Conservation (phyloP, 192 early-diverging fungal genomes). For the Coemansia sp. region DNA sequence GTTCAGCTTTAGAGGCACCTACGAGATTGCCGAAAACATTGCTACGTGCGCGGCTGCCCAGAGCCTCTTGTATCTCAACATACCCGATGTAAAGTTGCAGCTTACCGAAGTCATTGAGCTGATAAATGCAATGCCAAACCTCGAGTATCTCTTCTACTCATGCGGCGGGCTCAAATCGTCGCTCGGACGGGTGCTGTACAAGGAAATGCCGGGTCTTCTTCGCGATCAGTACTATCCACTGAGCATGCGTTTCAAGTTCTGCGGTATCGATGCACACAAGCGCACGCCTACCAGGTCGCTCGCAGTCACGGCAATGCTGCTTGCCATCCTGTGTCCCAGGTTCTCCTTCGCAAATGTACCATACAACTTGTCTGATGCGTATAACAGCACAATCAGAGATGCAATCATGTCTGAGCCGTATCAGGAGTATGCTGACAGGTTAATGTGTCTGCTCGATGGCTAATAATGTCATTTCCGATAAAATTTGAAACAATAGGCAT, state of each 20-base stretch:
- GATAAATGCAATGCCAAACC: background rate
- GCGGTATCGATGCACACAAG: background rate
- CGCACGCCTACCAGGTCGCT: background rate
- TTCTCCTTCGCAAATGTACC: background rate
- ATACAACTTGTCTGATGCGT: background rate
- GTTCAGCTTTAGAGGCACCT: background rate
- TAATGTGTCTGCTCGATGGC: background rate
- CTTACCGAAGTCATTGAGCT: background rate
- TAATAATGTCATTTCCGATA: background rate
- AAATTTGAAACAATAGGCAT: too few relatives aligned
- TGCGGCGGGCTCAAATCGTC: background rate
- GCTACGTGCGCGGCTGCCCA: background rate
- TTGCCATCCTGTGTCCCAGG: background rate
- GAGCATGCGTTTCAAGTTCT: background rate
- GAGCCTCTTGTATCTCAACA: background rate
- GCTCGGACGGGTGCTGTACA: background rate
- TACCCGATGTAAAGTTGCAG: background rate
- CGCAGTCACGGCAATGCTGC: background rate
- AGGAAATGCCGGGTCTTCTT: background rate
- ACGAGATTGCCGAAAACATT: background rate
- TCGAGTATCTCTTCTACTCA: background rate
- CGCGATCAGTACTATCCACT: background rate
- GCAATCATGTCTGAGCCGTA: background rate
- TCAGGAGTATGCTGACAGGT: background rate
- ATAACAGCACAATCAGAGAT: background rate